Percentiles rank a stretch among this genome's conserved stretches.
Conservation (phyloP, 2,329 filamentous ascomycete genomes). For the Ascochyta koolunga region DNA sequence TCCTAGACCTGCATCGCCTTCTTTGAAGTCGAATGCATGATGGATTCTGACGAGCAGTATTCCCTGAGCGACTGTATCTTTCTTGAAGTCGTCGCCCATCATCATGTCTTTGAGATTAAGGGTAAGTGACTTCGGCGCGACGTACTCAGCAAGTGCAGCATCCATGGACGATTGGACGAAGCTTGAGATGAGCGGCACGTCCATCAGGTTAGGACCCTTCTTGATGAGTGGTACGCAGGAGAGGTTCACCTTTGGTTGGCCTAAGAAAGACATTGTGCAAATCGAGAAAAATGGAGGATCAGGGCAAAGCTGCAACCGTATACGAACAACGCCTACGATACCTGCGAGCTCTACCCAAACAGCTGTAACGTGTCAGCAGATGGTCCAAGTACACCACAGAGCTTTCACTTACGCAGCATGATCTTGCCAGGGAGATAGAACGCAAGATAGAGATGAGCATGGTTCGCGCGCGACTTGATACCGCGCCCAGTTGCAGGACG, state of each 20-base stretch:
- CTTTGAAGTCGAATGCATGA: constrained; percentile 72
- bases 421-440: constrained; percentile 69
- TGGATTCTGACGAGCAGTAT: constrained; percentile 71
- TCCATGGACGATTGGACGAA: constrained; percentile 78
- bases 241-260: constrained; percentile 74
- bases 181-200: constrained; percentile 74
- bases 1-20: constrained; percentile 69
- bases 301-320: constrained; percentile 74
- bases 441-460: constrained; percentile 73
- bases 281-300: constrained; percentile 80
- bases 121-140: constrained; percentile 76
- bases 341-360: constrained; percentile 79
- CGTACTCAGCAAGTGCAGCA: constrained; percentile 75
- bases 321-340: constrained; percentile 71
- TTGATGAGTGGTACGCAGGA: constrained; percentile 74
- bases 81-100: constrained; percentile 78
- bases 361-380: constrained; percentile 48
- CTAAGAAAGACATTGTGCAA: constrained; percentile 75
- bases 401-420: constrained; percentile 54
- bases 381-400: background rate
- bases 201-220: constrained; percentile 74
- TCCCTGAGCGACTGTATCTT: constrained; percentile 70
- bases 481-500: constrained; percentile 67
- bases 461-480: constrained; percentile 68
- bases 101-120: constrained; percentile 79